Evolutionary conservation across 2,329 filamentous ascomycete genomes (phyloP).

Genomic region (Bipolaris bicolor): DNA sequence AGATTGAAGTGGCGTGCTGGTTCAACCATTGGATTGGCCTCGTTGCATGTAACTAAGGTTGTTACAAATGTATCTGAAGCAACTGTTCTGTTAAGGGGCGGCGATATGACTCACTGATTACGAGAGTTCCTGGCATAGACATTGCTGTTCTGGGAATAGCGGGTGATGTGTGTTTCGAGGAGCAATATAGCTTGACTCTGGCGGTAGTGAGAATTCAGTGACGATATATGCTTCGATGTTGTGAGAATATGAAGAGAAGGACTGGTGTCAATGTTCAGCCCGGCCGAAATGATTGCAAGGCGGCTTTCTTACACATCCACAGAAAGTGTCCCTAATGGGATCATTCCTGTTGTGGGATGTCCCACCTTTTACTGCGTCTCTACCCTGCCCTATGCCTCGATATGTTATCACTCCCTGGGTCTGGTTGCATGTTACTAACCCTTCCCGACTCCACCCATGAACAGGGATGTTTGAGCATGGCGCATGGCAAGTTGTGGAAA

Average conservation of each 20-base stretch:
- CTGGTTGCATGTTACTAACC: background rate
- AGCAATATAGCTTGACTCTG: background rate
- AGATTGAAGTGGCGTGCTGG: conserved; percentile 33
- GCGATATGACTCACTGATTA: conserved; percentile 1
- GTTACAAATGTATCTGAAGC: background rate
- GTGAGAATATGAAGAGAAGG: background rate
- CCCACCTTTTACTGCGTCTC: background rate
- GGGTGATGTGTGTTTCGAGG: background rate
- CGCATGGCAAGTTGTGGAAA: background rate
- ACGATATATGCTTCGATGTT: no score
- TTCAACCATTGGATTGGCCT: conserved; percentile 12
- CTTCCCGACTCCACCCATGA: background rate
- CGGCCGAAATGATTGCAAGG: background rate
- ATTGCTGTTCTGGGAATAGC: background rate
- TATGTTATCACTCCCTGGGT: background rate
- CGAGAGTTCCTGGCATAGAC: background rate
- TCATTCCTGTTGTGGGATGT: background rate
- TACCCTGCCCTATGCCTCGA: background rate
- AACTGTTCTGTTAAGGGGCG: background rate
- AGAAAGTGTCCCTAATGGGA: background rate
- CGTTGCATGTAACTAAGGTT: conserved; percentile 9
- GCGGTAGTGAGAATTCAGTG: background rate
- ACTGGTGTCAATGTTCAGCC: background rate
- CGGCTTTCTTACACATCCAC: background rate
- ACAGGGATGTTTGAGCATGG: background rate